Evolutionary conservation across 2,329 filamentous ascomycete genomes (phyloP), one percentile per base, ranked within the genome.

Genomic region (Eutypella sp.): DNA sequence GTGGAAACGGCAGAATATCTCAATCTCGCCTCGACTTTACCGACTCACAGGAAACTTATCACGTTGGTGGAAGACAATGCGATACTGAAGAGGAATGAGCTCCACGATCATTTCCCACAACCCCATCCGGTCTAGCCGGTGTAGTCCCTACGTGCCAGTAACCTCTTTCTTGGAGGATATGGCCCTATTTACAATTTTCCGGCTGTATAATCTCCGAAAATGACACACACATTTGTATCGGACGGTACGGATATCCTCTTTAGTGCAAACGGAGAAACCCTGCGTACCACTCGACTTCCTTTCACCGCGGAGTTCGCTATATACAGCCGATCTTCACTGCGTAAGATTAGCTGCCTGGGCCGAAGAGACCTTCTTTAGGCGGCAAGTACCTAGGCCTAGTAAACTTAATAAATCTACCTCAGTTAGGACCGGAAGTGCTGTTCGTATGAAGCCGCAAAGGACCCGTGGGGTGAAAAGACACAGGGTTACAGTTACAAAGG

Each of bases 1-100:
- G 64, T 75, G 27, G 72, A 74, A 33, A 74, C 63, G 55, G 73
- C 70, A 5, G 57, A 52, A 16, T 67, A 68, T 24, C 61, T 76
- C 4, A 60, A 60, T 33, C 48, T 53, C 16, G 57, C 55, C 16
- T 44, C 69, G 10, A 59, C 66, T 42, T 57, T 72, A 40, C 55
- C 61, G 24, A 60, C 60, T 6, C 69, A 79, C 55, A 59, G 63
- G 51, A 64, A 54, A 44, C 53, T 79, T 27, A 61, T 76, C 13
- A 53, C 60, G 25, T 56, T 78, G 38, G 71, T 79, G 10, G 69
- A 73, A 52, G 55, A 53, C 4, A 57, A 61, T 19, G 49, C 47
- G 24, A 48, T 51, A 40, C 53, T 75, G 42, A 56, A 56, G 22
- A 62, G 62, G 43, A 54, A 56, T 25, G 64, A 70, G 39, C 59